These are phyloP conservation scores for Malus orientalis DNA, from an alignment of 306 rosid genomes.

Conservation along the genomic window DNA sequence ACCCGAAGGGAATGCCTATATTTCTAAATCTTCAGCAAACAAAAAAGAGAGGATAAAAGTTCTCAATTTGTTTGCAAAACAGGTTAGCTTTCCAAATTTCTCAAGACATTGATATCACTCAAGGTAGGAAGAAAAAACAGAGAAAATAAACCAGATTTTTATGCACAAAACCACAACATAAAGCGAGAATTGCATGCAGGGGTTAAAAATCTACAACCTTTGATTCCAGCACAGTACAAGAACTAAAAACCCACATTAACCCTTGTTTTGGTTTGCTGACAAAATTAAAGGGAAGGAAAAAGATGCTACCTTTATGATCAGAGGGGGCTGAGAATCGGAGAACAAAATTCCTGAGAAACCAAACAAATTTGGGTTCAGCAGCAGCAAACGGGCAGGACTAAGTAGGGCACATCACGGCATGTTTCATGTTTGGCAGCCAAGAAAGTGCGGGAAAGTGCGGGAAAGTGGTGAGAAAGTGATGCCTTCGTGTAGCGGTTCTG, in stretches of 20 bases:
- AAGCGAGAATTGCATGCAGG: neutral
- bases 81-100: neutral
- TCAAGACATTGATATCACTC: neutral
- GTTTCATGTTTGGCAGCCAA: neutral
- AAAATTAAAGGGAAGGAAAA: neutral
- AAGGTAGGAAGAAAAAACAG: neutral
- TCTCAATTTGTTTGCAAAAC: neutral
- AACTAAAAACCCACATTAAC: neutral
- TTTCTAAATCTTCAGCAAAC: too few species aligned
- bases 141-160: neutral
- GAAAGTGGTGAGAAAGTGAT: neutral
- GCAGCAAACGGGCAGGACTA: neutral
- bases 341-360: neutral
- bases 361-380: neutral
- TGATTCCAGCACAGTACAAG: neutral
- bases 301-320: neutral
- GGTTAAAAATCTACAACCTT: neutral
- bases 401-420: neutral
- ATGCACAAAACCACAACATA: neutral
- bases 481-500: neutral
- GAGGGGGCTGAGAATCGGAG: neutral
- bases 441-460: constrained; percentile 13
- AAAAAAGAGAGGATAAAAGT: too few species aligned
- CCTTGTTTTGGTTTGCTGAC: constrained; percentile 1
- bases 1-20: too few species aligned